Evolutionary conservation across 345 rosid species (phyloP).

Genomic region (Rhizophora apiculata): DNA sequence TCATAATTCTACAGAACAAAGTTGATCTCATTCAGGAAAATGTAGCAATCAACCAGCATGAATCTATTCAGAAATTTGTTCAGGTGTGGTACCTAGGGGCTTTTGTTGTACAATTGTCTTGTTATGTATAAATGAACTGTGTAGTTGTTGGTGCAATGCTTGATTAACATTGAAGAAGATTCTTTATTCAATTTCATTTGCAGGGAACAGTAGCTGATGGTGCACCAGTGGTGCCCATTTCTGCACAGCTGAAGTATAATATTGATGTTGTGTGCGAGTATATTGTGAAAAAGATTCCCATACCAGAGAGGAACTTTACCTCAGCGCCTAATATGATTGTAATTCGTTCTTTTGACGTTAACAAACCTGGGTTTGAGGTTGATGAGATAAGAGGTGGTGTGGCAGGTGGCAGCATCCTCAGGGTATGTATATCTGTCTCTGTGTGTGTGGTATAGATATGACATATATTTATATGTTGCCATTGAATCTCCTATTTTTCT

Average conservation of each 20-base stretch:
- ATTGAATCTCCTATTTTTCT: too few relatives aligned
- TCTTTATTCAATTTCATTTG: background rate
- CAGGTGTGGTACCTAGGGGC: conserved; percentile 38
- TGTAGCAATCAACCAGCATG: conserved; percentile 87
- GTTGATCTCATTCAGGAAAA: conserved; percentile 97
- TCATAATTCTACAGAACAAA: conserved; percentile 91
- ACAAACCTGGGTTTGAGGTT: conserved; percentile 88
- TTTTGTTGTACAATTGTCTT: background rate
- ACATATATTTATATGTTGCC: too few relatives aligned
- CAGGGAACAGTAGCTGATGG: conserved; percentile 95
- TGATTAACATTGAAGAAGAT: background rate
- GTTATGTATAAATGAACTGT: background rate
- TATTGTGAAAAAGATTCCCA: conserved; percentile 86
- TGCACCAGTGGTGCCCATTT: conserved; percentile 90
- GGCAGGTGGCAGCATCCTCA: conserved; percentile 96
- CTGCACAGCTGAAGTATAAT: conserved; percentile 92
- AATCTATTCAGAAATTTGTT: conserved; percentile 79
- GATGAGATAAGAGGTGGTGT: conserved; percentile 97
- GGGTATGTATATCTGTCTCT: conserved; percentile 39
- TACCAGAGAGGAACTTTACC: conserved; percentile 84
- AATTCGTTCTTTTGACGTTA: conserved; percentile 93
- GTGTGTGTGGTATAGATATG: too few relatives aligned
- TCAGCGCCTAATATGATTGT: conserved; percentile 97
- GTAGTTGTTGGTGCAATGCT: background rate
- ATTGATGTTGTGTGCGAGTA: conserved; percentile 94